Evolutionary conservation across 352 stramenopile genomes (phyloP).

Genomic region (Globisporangium nunn): DNA sequence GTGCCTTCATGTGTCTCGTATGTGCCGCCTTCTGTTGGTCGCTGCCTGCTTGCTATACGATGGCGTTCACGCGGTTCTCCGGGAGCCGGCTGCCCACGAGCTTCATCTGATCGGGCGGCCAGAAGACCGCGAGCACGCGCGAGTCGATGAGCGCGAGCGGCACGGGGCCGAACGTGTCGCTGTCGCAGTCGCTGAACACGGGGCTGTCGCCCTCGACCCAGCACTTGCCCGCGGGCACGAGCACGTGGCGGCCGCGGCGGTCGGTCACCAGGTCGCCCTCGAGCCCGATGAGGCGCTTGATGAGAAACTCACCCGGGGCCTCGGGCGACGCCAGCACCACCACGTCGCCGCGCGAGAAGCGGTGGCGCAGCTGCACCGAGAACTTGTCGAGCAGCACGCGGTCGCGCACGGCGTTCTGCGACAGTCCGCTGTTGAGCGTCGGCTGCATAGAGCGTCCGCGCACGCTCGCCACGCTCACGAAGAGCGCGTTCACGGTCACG

Average conservation of each 20-base stretch:
- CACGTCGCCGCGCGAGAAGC: slow-evolving; percentile 62
- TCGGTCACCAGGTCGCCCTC: slow-evolving; percentile 71
- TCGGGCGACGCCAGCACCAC: slow-evolving; percentile 72
- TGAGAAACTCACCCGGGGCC: slow-evolving; percentile 44
- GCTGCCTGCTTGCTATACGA: slow-evolving; percentile 17
- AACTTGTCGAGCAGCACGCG: slow-evolving; percentile 84
- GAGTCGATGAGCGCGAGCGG: slow-evolving; percentile 79
- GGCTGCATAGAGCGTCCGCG: slow-evolving; percentile 84
- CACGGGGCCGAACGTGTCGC: slow-evolving; percentile 65
- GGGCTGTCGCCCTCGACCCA: slow-evolving; percentile 83
- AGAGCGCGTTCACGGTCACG: slow-evolving; percentile 64
- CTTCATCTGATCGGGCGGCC: slow-evolving; percentile 62
- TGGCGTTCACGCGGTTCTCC: slow-evolving; percentile 37
- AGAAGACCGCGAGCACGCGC: slow-evolving; percentile 71
- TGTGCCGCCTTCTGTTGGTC: not conserved
- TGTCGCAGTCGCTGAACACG: slow-evolving; percentile 64
- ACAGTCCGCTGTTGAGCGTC: slow-evolving; percentile 65
- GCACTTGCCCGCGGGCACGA: slow-evolving; percentile 72
- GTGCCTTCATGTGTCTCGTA: not conserved
- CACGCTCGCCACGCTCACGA: slow-evolving; percentile 64
- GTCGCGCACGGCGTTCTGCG: slow-evolving; percentile 57
- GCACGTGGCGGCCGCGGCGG: slow-evolving; percentile 20
- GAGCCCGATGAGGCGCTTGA: slow-evolving; percentile 73
- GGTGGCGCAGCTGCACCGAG: slow-evolving; percentile 66
- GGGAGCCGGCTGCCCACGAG: slow-evolving; percentile 46